Conservation (phyloP, 2,329 filamentous ascomycete species). For the Cladosporium oxysporum region DNA sequence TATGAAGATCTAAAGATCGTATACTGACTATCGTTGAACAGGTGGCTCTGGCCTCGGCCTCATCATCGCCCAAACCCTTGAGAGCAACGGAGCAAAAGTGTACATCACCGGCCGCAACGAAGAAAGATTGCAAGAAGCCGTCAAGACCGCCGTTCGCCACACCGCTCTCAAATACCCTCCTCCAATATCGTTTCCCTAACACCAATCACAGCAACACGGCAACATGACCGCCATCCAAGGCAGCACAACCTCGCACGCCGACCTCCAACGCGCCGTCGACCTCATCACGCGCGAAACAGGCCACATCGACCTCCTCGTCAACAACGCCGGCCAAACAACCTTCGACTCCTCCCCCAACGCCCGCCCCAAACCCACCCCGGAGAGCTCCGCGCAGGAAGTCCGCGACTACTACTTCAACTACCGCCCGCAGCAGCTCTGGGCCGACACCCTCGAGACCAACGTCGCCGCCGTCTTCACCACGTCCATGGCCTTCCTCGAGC, state of each 20-base stretch:
- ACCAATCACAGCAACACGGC: constrained; percentile 29
- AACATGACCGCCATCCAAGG: constrained; percentile 46
- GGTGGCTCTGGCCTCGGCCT: constrained; percentile 34
- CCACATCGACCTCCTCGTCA: constrained; percentile 55
- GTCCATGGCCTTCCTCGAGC: constrained; percentile 47
- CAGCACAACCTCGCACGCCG: constrained; percentile 46
- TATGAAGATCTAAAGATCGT: rapidly evolving
- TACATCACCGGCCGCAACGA: constrained; percentile 49
- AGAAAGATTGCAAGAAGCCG: constrained; percentile 45
- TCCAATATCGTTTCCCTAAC: background rate
- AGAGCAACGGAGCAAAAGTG: constrained; percentile 45
- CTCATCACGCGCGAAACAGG: constrained; percentile 45
- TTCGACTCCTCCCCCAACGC: constrained; percentile 33
- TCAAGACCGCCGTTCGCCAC: constrained; percentile 32
- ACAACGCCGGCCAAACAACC: constrained; percentile 50
- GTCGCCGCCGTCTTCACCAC: constrained; percentile 48
- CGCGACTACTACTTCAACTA: constrained; percentile 44
- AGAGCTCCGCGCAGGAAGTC: constrained; percentile 32
- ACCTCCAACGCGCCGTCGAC: constrained; percentile 45
- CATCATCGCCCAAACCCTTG: constrained; percentile 44
- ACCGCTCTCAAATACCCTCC: background rate
- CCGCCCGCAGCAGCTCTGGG: constrained; percentile 49
- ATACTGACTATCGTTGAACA: background rate
- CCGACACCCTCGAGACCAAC: constrained; percentile 45
- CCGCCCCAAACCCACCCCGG: constrained; percentile 44